These are phyloP conservation scores for Epichloe hybrida DNA, from an alignment of 2,329 filamentous ascomycete species.

Conservation along the genomic window DNA sequence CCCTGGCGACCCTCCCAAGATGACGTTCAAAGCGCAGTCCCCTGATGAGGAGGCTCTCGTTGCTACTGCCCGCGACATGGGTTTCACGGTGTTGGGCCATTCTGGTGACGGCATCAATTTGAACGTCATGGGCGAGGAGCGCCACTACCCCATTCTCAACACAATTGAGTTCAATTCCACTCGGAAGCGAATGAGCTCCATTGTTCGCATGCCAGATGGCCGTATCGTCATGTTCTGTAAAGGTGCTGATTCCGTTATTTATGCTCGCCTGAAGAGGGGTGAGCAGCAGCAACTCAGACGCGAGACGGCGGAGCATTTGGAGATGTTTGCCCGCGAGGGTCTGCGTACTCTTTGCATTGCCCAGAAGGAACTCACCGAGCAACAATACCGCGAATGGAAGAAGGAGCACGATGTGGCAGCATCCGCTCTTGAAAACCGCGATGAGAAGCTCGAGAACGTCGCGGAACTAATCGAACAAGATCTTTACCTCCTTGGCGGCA, in stretches of 20 bases:
- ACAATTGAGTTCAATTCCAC: conserved; percentile 96
- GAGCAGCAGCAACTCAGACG: conserved; percentile 75
- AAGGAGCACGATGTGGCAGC: conserved; percentile 79
- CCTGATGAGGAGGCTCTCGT: conserved; percentile 93
- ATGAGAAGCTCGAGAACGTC: conserved; percentile 83
- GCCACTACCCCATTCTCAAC: conserved; percentile 77
- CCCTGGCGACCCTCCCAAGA: conserved; percentile 79
- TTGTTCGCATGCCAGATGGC: conserved; percentile 85
- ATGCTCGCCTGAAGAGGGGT: conserved; percentile 72
- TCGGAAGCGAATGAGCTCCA: conserved; percentile 94
- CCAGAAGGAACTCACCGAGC: conserved; percentile 63
- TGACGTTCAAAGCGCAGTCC: conserved; percentile 93
- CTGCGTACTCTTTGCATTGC: conserved; percentile 91
- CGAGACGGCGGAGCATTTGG: conserved; percentile 81
- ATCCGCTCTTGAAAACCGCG: conserved; percentile 68
- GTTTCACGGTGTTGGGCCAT: conserved; percentile 79
- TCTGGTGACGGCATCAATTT: conserved; percentile 69
- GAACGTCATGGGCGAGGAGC: conserved; percentile 77
- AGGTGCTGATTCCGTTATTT: conserved; percentile 94
- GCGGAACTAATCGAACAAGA: conserved; percentile 87
- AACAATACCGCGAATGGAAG: conserved; percentile 76
- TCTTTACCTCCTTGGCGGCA: conserved; percentile 76
- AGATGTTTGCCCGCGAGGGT: conserved; percentile 93
- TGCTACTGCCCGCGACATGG: conserved; percentile 85
- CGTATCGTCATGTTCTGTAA: conserved; percentile 91